Conservation (phyloP, 805 yeast genomes). For the Candida multigemmis region DNA sequence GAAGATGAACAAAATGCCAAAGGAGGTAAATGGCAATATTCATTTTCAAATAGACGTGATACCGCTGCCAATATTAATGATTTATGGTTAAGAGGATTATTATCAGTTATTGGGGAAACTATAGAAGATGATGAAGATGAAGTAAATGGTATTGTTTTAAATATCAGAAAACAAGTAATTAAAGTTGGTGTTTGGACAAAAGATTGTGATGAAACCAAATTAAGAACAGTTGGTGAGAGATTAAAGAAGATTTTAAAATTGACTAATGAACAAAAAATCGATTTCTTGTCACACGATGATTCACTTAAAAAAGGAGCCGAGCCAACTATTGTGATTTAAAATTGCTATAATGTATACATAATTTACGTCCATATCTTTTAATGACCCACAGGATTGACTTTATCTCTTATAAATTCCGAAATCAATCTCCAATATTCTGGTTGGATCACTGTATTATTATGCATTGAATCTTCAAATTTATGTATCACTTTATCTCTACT, state of each 20-base stretch:
- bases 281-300: conserved; percentile 65
- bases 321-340: conserved; percentile 24
- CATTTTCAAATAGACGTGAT: conserved; percentile 62
- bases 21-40: conserved; percentile 86
- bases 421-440: conserved; percentile 72
- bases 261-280: conserved; percentile 65
- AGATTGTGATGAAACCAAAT: conserved; percentile 54
- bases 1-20: conserved; percentile 80
- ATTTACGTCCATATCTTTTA: conserved; percentile 4
- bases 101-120: conserved; percentile 92
- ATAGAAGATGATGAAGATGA: conserved; percentile 76
- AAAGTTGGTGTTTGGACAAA: conserved; percentile 93
- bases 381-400: conserved; percentile 33
- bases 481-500: conserved; percentile 43
- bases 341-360: background rate
- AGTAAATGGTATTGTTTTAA: conserved; percentile 90
- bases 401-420: conserved; percentile 40
- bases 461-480: conserved; percentile 53
- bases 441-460: conserved; percentile 76
- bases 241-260: conserved; percentile 81
- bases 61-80: conserved; percentile 63
- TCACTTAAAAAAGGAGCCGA: conserved; percentile 31
- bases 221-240: conserved; percentile 72
- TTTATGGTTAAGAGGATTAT: conserved; percentile 82
- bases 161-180: conserved; percentile 72